phyloP scores from a whole-genome alignment of 2,329 filamentous ascomycete genomes.

The Aspergillus puulaauensis region DNA sequence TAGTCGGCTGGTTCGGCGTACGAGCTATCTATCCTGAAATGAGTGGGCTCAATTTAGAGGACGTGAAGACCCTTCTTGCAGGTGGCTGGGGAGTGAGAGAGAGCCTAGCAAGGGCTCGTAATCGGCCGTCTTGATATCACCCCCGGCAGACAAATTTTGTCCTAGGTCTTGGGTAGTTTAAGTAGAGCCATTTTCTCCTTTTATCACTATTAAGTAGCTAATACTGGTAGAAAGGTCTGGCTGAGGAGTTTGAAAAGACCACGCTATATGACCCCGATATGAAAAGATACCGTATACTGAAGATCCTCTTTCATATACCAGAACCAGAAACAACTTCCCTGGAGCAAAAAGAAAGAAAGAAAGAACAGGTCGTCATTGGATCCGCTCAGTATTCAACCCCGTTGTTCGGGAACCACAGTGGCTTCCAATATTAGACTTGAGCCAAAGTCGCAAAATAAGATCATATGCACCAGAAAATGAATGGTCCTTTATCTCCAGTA shows the following conservation, averaged over 20 bases:
- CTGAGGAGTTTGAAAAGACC: too few species aligned
- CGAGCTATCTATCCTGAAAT: slow-evolving; percentile 85
- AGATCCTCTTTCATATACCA: not conserved
- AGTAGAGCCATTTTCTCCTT: not conserved
- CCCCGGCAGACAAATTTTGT: not conserved
- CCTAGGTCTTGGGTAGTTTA: not conserved
- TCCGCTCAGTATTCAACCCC: too few species aligned
- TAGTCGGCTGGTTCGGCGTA: slow-evolving; percentile 63
- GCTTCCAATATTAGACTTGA: not conserved
- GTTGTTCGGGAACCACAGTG: too few species aligned
- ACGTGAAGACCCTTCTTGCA: slow-evolving; percentile 69
- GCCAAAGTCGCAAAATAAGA: not conserved
- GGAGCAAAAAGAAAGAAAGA: too few species aligned
- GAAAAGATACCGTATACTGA: not conserved
- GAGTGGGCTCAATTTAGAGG: slow-evolving; percentile 76
- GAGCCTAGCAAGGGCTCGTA: slow-evolving; percentile 31
- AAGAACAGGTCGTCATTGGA: too few species aligned
- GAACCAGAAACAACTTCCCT: too few species aligned
- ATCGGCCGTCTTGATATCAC: not conserved
- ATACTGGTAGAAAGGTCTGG: not conserved
- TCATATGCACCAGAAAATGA: slow-evolving; percentile 7
- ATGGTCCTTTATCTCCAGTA: not conserved
- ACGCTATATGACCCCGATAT: not conserved
- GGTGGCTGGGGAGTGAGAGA: slow-evolving; percentile 70
- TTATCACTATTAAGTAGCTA: not conserved